These are phyloP conservation scores for Teunomyces aglyptinius DNA, from an alignment of 805 yeast genomes.

Conservation along the genomic window DNA sequence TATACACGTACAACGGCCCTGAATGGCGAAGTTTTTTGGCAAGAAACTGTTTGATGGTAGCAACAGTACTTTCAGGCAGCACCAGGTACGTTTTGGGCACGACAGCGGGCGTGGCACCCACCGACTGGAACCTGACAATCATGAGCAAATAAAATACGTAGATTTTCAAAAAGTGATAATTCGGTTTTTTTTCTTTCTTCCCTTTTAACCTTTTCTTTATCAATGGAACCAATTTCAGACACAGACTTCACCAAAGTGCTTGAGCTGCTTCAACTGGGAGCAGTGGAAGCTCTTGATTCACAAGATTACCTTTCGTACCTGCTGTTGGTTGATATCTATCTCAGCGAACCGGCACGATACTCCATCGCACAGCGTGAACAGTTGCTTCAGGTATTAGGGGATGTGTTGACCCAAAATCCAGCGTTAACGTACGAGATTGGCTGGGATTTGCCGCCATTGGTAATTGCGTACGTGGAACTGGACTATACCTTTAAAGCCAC, in stretches of 20 bases:
- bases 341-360: slow-evolving; percentile 47
- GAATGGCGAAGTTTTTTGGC: slow-evolving; percentile 30
- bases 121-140: slow-evolving; percentile 52
- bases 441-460: slow-evolving; percentile 83
- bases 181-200: background rate
- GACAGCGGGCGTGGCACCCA: slow-evolving; percentile 55
- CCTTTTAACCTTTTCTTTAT: too few relatives aligned
- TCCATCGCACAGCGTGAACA: slow-evolving; percentile 47
- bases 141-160: background rate
- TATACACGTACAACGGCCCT: slow-evolving; percentile 28
- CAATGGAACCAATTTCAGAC: slow-evolving; percentile 17
- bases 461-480: slow-evolving; percentile 54
- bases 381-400: slow-evolving; percentile 47
- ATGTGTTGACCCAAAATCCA: slow-evolving; percentile 43
- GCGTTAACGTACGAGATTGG: slow-evolving; percentile 67
- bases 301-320: slow-evolving; percentile 68
- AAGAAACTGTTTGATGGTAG: slow-evolving; percentile 46
- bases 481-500: slow-evolving; percentile 22
- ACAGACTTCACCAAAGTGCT: slow-evolving; percentile 23
- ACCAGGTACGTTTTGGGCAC: slow-evolving; percentile 51
- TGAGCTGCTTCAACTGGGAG: slow-evolving; percentile 28
- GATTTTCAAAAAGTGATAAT: too few relatives aligned
- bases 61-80: slow-evolving; percentile 45
- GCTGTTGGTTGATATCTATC: slow-evolving; percentile 65
- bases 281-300: slow-evolving; percentile 39